A percentile compares a stretch with the other conserved stretches of the same genome.
phyloP scores from a whole-genome alignment of 208 protist species.

The Acanthamoeba pearcei region DNA sequence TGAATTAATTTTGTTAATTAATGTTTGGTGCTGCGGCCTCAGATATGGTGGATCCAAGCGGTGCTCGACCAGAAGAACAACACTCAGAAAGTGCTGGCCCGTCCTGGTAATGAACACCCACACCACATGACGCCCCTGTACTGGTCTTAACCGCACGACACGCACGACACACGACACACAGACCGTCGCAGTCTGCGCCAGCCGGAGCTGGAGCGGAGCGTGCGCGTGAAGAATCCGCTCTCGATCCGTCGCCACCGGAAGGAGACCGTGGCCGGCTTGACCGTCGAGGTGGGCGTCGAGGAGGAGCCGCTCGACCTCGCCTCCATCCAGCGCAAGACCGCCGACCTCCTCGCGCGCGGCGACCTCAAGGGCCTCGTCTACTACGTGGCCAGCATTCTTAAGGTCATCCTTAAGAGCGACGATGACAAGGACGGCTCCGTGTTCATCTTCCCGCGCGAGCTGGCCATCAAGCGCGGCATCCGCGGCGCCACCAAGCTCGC shows the following conservation, averaged over 20 bases:
- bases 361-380: background rate
- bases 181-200: conserved; percentile 10
- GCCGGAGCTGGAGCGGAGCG: conserved; percentile 24
- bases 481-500: conserved; percentile 35
- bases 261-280: background rate
- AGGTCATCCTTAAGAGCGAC: conserved; percentile 64
- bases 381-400: conserved; percentile 59
- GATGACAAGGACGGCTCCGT: conserved; percentile 57
- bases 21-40: too few relatives aligned
- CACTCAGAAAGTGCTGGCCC: conserved; percentile 6
- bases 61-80: conserved; percentile 63
- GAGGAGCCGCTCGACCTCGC: conserved; percentile 45
- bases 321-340: background rate
- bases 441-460: conserved; percentile 47
- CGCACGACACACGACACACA: background rate
- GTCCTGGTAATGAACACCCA: background rate
- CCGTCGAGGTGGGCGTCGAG: conserved; percentile 11
- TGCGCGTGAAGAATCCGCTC: conserved; percentile 35
- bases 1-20: too few relatives aligned
- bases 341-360: conserved; percentile 17
- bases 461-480: conserved; percentile 64
- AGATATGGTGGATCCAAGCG: conserved; percentile 33
- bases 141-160: background rate
- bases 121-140: background rate
- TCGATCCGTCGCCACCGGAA: conserved; percentile 17